Evolutionary conservation across 176 grass and related monocot genomes (phyloP), one percentile per base, ranked within the genome.

Genomic region (Lolium perenne): DNA sequence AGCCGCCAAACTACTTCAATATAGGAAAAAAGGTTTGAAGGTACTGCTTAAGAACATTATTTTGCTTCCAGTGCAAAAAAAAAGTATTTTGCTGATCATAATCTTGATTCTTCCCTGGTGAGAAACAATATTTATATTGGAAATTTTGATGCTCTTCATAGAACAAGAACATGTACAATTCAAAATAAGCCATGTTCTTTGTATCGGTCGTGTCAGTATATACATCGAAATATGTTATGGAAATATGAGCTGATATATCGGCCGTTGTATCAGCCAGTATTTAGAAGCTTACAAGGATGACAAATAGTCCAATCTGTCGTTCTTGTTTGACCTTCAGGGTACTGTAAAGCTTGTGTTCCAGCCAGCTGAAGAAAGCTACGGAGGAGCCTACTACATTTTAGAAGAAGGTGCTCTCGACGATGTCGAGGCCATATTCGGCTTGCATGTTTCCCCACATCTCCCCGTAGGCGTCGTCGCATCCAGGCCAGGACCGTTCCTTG

Each of bases 1-100:
- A 57, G 95, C 95, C 3, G 87, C 92, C 22, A 97, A 93, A 68
- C 77, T 93, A 74, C 95, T 97, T 76, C 90, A 91, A 15, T 77
- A 77, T 71, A 79, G 80, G 4, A 93, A 97, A 53, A 9, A 86
- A 74, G 61, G 88, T 13, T 81, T 97, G 15, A 93, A 86, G 91
- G 89, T 97, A 82, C 10, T 72, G 10, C 10, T 15, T 3, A 57
- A 20, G 26, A 57, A 80, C 32, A 7, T 14, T 53, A 57, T 5
- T 59, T 0, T 60, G 20, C 38, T 43, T 43, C 41, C 41, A 43
- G 41, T 43, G 4, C 4, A 43, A 43, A 43, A 0, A 8, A 43
- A 43, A 43, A 43, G 41, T 20, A 67, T 16, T 67, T 15, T 0
- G 0, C 64, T 38, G 6, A 67, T 8, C 46, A 69, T 70, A 22